These are phyloP conservation scores for Paracorniculantispora psalliotae DNA, from an alignment of 2,329 filamentous ascomycete genomes.

Conservation along the genomic window DNA sequence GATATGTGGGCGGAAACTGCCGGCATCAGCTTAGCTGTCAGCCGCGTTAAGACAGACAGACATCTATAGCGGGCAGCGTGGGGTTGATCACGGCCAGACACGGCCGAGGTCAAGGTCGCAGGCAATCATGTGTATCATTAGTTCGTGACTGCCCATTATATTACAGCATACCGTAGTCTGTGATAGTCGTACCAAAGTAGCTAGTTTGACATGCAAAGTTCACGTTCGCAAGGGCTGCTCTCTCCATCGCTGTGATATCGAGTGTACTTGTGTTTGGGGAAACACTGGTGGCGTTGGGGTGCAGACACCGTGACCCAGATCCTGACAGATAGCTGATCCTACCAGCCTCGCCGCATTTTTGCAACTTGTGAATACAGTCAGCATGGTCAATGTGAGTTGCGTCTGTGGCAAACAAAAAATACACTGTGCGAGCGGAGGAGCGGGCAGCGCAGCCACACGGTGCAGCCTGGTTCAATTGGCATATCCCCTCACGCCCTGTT, in stretches of 20 bases:
- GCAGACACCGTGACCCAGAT: not conserved
- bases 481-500: not conserved
- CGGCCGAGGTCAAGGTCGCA: not conserved
- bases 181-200: not conserved
- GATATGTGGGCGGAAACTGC: slow-evolving; percentile 8
- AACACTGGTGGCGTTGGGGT: too few species aligned
- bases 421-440: not conserved
- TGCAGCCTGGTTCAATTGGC: not conserved
- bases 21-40: slow-evolving; percentile 14
- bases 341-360: not conserved
- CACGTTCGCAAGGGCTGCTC: too few species aligned
- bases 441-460: not conserved
- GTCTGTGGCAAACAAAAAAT: not conserved
- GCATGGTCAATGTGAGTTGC: not conserved
- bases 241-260: not conserved
- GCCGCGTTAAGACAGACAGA: not conserved
- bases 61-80: too few species aligned
- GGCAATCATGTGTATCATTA: not conserved
- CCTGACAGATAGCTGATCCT: not conserved
- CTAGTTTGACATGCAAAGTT: not conserved
- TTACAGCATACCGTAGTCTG: not conserved
- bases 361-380: too few species aligned
- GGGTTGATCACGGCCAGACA: not conserved
- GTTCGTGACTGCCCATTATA: not conserved
- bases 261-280: not conserved